Conservation (phyloP, 805 yeast genomes). For the Wickerhamiella sergipiensis region DNA sequence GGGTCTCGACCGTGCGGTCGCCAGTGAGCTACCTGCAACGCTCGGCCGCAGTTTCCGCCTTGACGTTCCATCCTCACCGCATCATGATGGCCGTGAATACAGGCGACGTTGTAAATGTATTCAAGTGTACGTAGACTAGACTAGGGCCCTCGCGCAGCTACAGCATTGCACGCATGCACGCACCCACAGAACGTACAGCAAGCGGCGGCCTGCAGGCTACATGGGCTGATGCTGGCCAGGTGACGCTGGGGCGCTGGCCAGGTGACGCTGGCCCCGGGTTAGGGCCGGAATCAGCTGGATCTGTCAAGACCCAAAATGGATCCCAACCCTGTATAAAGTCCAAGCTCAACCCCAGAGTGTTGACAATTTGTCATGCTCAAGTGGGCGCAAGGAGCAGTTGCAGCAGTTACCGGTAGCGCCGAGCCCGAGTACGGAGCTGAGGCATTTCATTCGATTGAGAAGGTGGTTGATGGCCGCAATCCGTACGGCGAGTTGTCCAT, state of each 20-base stretch:
- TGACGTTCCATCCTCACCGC: constrained; percentile 83
- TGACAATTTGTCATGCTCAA: constrained; percentile 15
- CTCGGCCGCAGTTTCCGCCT: constrained; percentile 41
- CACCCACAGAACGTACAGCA: too few species aligned
- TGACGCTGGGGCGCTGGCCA: too few species aligned
- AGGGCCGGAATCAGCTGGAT: too few species aligned
- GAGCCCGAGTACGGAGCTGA: constrained; percentile 95
- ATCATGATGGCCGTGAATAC: constrained; percentile 81
- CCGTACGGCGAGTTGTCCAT: constrained; percentile 44
- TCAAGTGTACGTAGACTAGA: constrained; percentile 4
- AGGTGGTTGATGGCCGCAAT: constrained; percentile 39
- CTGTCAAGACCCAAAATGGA: too few species aligned
- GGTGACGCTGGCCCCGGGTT: too few species aligned
- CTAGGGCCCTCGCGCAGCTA: too few species aligned
- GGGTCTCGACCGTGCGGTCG: constrained; percentile 41
- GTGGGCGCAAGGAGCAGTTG: constrained; percentile 23
- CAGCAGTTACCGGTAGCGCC: constrained; percentile 94
- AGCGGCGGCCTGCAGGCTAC: too few species aligned
- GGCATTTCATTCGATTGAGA: constrained; percentile 75
- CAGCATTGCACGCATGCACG: too few species aligned
- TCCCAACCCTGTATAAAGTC: background rate
- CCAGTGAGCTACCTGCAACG: constrained; percentile 22
- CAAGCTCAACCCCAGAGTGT: background rate
- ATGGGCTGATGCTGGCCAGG: too few species aligned
- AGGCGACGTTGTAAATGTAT: constrained; percentile 7